A percentile compares a stretch with the other conserved stretches of the same genome.
Conservation (phyloP, 352 stramenopile genomes). For the Phytophthora melonis region DNA sequence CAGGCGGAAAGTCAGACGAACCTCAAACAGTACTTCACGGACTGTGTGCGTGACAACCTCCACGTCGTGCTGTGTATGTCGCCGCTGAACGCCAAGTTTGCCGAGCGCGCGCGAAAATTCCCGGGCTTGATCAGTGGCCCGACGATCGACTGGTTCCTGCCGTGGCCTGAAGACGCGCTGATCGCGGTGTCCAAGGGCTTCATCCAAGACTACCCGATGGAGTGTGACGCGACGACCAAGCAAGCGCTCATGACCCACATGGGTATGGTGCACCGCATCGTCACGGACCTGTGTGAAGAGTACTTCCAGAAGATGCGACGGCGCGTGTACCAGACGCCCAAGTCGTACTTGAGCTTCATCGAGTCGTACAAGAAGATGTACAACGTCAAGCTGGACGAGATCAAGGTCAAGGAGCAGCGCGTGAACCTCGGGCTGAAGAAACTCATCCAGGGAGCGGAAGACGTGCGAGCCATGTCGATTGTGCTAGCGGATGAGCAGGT, state of each 20-base stretch:
- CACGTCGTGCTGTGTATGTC: constrained; percentile 99
- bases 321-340: constrained; percentile 98
- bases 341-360: constrained; percentile 99
- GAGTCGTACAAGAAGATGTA: constrained; percentile 99
- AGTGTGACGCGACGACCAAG: constrained; percentile 90
- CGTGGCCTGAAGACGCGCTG: constrained; percentile 98
- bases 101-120: constrained; percentile 96
- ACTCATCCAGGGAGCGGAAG: constrained; percentile 96
- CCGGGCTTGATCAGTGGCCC: constrained; percentile 96
- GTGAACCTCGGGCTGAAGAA: constrained; percentile 98
- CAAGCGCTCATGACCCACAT: constrained; percentile 97
- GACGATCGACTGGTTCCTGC: constrained; percentile 99
- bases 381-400: constrained; percentile 92
- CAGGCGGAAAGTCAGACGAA: constrained; percentile 97
- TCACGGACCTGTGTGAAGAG: constrained; percentile 97
- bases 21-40: constrained; percentile 98
- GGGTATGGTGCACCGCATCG: constrained; percentile 98
- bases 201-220: constrained; percentile 97
- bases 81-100: constrained; percentile 98
- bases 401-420: constrained; percentile 97
- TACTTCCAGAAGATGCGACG: constrained; percentile 99
- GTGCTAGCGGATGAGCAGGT: constrained; percentile 97
- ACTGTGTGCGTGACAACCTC: constrained; percentile 98
- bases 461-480: constrained; percentile 98
- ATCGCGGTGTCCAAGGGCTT: constrained; percentile 97